Percentiles rank a stretch among this genome's conserved stretches.
Conservation (phyloP, 345 rosid genomes). For the Sonneratia caseolaris region DNA sequence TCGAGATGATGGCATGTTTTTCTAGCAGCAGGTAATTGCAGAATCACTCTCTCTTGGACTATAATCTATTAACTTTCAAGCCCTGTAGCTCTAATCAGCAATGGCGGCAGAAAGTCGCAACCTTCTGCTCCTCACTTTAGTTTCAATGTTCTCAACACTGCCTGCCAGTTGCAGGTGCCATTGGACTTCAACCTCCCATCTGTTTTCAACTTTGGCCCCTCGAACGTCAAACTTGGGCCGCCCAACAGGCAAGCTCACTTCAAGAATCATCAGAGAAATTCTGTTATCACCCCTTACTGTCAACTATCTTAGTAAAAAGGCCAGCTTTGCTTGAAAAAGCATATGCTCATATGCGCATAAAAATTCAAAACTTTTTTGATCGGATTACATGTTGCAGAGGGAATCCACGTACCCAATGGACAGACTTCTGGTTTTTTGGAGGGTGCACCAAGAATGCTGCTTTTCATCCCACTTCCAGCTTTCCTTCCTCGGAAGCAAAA, state of each 20-base stretch:
- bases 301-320: slow-evolving; percentile 40
- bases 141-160: slow-evolving; percentile 15
- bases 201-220: slow-evolving; percentile 85
- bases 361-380: too few species aligned
- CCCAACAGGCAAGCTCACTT: slow-evolving; percentile 70
- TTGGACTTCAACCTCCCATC: slow-evolving; percentile 46
- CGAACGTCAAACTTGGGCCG: slow-evolving; percentile 79
- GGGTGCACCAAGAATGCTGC: not conserved
- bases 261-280: slow-evolving; percentile 62
- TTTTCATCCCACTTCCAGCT: slow-evolving; percentile 4
- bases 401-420: not conserved
- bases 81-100: not conserved
- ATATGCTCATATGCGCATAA: too few species aligned
- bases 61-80: not conserved
- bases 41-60: not conserved
- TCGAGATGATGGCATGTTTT: not conserved
- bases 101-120: slow-evolving; percentile 30
- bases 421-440: not conserved
- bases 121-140: slow-evolving; percentile 18
- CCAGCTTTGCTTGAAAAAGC: not conserved
- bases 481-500: slow-evolving; percentile 11
- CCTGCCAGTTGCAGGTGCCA: slow-evolving; percentile 28
- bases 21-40: not conserved
- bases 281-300: slow-evolving; percentile 70
- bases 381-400: not conserved